Base-by-base conservation (phyloP, 495 filamentous ascomycete genomes). In the Trichoderma parareesei region DNA sequence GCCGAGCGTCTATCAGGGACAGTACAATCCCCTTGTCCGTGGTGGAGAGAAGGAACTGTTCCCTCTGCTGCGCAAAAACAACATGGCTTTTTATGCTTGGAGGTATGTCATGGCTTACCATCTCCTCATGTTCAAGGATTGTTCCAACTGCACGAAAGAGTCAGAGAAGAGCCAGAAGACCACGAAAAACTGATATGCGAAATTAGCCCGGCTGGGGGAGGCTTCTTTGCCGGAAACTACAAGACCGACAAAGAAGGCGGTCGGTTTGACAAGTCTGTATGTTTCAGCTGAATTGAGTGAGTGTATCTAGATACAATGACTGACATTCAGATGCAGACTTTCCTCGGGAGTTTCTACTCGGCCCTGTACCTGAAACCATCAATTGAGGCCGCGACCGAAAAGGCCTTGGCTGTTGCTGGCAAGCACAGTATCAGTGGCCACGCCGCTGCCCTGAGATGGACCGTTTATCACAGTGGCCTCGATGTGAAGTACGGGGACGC, bases 11-110 rank as follows among this genome's bases (percentile, higher is more conserved):
- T 57, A 57, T n/a, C 27, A 57, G 18, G 53, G 53, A 9, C 53
- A 57, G 27, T 57, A 57, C 11, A 57, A 57, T 16, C 53, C 53
- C 4, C 5, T 57, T 13, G 53, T 57, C 9, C 53, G 53, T 18
- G 53, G 67, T 16, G 70, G 67, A n/a, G 83, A 84, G 61, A 67
- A 67, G 13, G 73, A 77, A 37, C 68, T 84, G 5, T 72, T 84
- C 57, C 78, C 79, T 2, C 65, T 77, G 10, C 68, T 82, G 8
- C 75, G 80, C 20, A 71, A 76, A 59, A 71, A 82, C 59, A 71
- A 69, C 4, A 83, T 84, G 10, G 65, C 72, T 0, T 79, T 80
- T 62, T 76, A 78, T 59, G 79, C 73, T 0, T 82, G 75, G 9
- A 77, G 77, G 62, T 78, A 49, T 20, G 68, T 33, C 6, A 42